phyloP scores from a whole-genome alignment of 139 green algal species.

The Parachlorella kessleri region DNA sequence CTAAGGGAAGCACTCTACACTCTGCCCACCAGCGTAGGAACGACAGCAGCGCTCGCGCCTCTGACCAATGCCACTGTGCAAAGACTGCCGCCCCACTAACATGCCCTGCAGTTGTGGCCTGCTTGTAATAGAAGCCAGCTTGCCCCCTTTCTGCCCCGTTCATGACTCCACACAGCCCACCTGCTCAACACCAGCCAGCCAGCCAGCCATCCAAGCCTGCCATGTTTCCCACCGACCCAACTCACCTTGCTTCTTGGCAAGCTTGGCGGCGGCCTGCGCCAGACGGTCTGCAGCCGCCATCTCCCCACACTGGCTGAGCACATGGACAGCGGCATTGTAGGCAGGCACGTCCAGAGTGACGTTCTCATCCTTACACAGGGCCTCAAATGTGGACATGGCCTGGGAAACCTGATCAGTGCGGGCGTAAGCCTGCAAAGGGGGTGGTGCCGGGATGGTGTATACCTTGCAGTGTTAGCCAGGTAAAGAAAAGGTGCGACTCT shows the following conservation, averaged over 20 bases:
- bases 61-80: too few relatives aligned
- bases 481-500: too few relatives aligned
- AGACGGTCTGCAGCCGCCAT: constrained; percentile 59
- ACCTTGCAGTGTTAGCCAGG: too few relatives aligned
- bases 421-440: constrained; percentile 27
- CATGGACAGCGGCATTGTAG: constrained; percentile 54
- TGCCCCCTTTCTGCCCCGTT: too few relatives aligned
- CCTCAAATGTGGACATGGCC: constrained; percentile 44
- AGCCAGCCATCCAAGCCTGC: neutral
- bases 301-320: constrained; percentile 44
- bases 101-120: too few relatives aligned
- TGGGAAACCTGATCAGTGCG: constrained; percentile 17
- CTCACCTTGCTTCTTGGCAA: constrained; percentile 25
- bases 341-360: constrained; percentile 46
- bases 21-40: too few relatives aligned
- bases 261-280: constrained; percentile 18
- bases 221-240: neutral
- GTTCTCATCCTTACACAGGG: constrained; percentile 38
- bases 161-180: too few relatives aligned
- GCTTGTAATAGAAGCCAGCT: too few relatives aligned
- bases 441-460: neutral
- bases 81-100: too few relatives aligned
- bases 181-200: too few relatives aligned
- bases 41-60: too few relatives aligned
- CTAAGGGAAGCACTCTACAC: too few relatives aligned